Base-by-base conservation (phyloP, 345 rosid species). In the Moricandia arvensis region DNA sequence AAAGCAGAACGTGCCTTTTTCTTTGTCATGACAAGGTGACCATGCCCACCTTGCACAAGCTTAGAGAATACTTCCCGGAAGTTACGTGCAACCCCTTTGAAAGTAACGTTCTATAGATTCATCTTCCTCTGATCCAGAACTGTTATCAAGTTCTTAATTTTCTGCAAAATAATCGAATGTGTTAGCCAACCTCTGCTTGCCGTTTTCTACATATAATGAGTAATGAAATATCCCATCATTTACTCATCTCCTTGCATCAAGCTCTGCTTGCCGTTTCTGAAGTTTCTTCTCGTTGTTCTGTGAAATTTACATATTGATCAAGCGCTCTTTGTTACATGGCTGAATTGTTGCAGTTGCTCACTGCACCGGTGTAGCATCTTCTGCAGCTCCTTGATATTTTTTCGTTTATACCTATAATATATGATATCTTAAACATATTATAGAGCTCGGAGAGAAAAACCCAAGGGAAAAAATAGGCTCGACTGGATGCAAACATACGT, bases 291-390 rank as follows among this genome's bases (percentile, higher is more conserved):
- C 97, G 86, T 72, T 95, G 96, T 86, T 92, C 97, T 8, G 90
- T 92, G 82, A 95, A 90, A 77, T 95, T 95, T 26, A 95, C 88
- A 63, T 95, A 92, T 70, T 92, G 99, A 70, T 95, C 96, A 80
- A 95, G 92, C 66, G 99, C 97, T 81, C 92, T 95, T 95, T 95
- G 85, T 95, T 53, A 95, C 99, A 86, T 95, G 96, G 82, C 99
- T 95, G 81, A 95, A 95, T 82, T 95, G 88, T 80, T 90, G 93
- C 75, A 95, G 84, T 72, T 91, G 87, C 78, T 95, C 92, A 71
- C 71, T 88, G 88, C 97, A 95, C 79, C 82, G 81, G 76, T 95
- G 96, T 68, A 95, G 93, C 92, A 90, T 88, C 81, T 89, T 95
- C 82, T 88, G 89, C 90, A 95, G 75, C 62, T 95, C 99, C 84